Percentiles rank a stretch among this genome's conserved stretches.
phyloP scores from a whole-genome alignment of 805 yeast genomes.

The Barnettozyma sucrosica region DNA sequence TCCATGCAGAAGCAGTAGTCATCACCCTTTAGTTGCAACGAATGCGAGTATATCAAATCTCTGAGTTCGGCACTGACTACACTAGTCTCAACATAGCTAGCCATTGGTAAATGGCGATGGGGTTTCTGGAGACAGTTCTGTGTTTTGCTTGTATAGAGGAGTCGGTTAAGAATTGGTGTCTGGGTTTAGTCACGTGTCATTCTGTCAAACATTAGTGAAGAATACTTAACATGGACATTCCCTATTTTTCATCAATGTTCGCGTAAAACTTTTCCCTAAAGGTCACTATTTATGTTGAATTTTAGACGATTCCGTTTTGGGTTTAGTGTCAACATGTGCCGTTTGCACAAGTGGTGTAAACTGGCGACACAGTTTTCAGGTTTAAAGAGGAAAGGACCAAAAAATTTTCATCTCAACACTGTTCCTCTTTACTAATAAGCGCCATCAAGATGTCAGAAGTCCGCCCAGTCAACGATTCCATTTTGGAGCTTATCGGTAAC shows the following conservation, averaged over 20 bases:
- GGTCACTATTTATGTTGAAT: neutral
- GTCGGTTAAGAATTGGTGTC: neutral
- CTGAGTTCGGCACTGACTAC: neutral
- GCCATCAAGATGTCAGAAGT: conserved; percentile 3
- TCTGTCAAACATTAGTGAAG: neutral
- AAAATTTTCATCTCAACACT: neutral
- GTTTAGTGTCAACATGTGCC: conserved; percentile 10
- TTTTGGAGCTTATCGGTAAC: conserved; percentile 76
- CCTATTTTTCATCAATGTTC: neutral
- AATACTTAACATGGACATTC: neutral
- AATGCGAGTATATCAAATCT: neutral
- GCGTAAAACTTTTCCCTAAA: neutral
- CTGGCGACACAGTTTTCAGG: neutral
- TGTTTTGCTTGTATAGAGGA: too few species aligned
- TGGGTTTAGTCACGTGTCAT: neutral
- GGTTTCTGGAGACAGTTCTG: neutral
- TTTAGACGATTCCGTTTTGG: neutral
- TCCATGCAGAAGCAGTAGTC: neutral
- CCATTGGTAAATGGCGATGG: neutral
- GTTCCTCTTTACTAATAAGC: neutral
- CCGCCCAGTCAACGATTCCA: conserved; percentile 26
- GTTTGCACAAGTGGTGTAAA: conserved; percentile 7
- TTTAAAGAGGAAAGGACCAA: neutral
- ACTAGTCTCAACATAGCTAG: neutral
- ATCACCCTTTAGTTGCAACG: neutral